These are phyloP conservation scores for Casuarina equisetifolia DNA, from an alignment of 306 rosid species.

Conservation along the genomic window DNA sequence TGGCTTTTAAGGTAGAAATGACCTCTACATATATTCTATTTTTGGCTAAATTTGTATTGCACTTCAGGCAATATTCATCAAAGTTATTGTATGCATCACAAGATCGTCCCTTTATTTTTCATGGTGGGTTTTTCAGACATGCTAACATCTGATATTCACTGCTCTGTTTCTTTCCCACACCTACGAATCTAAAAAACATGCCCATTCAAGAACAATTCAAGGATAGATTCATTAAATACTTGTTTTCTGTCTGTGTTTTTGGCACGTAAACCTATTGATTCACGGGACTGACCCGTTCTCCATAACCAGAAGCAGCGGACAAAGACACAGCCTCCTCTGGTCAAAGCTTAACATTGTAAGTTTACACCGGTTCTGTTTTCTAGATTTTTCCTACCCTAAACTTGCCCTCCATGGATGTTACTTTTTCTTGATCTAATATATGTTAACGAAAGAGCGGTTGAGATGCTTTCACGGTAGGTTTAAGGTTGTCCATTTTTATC, in stretches of 20 bases:
- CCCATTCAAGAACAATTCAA: background rate
- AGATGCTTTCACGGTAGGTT: conserved; percentile 7
- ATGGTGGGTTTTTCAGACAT: no score
- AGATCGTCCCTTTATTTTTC: no score
- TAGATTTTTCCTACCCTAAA: background rate
- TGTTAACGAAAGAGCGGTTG: conserved; percentile 11
- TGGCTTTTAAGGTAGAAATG: no score
- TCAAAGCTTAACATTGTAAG: background rate
- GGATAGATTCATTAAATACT: background rate
- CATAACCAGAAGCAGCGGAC: background rate
- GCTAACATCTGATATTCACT: no score
- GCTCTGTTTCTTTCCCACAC: no score
- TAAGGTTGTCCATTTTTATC: background rate
- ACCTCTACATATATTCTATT: no score
- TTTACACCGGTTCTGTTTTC: background rate
- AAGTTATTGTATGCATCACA: no score
- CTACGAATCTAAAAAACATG: no score
- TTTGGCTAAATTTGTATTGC: no score
- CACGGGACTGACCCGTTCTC: background rate
- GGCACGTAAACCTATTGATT: background rate
- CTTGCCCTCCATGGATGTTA: background rate
- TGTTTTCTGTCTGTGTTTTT: background rate
- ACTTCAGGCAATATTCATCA: no score
- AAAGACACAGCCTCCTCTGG: background rate
- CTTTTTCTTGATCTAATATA: background rate